These are phyloP conservation scores for Rhodotorula sp. DNA, from an alignment of 1,284 basidiomycete species.

Conservation along the genomic window DNA sequence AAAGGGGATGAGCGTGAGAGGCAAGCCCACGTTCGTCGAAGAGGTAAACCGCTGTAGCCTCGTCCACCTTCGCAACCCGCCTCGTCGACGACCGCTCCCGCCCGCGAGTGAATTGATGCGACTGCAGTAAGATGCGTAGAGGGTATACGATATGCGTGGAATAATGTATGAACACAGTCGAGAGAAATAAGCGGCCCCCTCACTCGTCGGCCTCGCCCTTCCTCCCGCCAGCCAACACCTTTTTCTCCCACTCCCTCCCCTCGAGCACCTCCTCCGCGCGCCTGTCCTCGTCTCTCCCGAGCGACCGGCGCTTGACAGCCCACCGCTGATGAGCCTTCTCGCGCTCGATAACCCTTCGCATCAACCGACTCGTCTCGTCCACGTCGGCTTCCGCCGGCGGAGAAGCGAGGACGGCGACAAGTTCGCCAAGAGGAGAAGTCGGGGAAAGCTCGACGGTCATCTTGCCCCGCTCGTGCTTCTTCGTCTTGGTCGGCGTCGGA, in stretches of 20 bases:
- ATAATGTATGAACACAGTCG: no score
- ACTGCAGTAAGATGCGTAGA: no score
- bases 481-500: slow-evolving; percentile 7
- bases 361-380: slow-evolving; percentile 6
- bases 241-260: slow-evolving; percentile 21
- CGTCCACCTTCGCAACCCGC: no score
- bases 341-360: slow-evolving; percentile 6
- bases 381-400: slow-evolving; percentile 2
- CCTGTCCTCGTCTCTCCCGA: slow-evolving; percentile 15
- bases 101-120: no score
- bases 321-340: slow-evolving; percentile 9
- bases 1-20: no score
- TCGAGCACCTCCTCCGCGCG: slow-evolving; percentile 16
- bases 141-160: no score
- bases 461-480: neutral
- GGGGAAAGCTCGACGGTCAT: slow-evolving; percentile 11
- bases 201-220: neutral
- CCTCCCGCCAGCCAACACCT: neutral
- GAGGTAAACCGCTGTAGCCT: no score
- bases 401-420: neutral
- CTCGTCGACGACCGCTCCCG: no score
- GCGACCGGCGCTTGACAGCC: slow-evolving; percentile 1
- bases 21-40: no score
- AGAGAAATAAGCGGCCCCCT: no score
- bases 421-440: slow-evolving; percentile 3